Base-by-base conservation (phyloP, 352 stramenopile genomes). In the Pythium periplocum region DNA sequence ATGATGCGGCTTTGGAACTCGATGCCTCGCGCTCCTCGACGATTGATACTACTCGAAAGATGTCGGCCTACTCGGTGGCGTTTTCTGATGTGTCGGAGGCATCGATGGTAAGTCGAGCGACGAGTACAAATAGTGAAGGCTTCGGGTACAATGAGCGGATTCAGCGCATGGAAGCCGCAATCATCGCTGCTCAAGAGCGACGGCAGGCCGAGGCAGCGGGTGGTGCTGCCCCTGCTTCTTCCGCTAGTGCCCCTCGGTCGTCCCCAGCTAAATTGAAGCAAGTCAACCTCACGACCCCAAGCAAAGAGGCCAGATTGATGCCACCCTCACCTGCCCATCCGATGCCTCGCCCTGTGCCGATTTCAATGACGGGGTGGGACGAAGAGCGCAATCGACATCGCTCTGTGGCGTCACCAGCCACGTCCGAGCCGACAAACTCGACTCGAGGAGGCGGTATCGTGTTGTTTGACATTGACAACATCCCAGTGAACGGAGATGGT, bases 141-240 rank as follows among this genome's bases (percentile, higher is more conserved):
- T 51, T 84, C 38, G 65, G 60, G 1, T 87, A 84, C 58, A 87
- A 86, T 48, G 72, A 83, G 35, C 68, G 77, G 36, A 87, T 87
- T 55, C 75, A 79, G 49, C 64, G 81, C 31, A 75, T 87, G 68
- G 77, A 87, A 52, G 49, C 56, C 3, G 55, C 55, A 1, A 54
- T 60, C 10, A 30, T 45, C 12, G 3, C 48, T 9, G 53, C 53
- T 1, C 45, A 40, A 40, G 53, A 60, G 32, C 45, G 53, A 1
- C 45, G 52, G 17, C 0, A 37, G 36, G 12, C 46, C 48, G 39
- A 65, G n/a, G 11, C 57, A 45, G 42, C 53, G 41, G 36, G 31
- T 41, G 7, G n/a, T 40, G 32, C 45, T 4, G 4, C 45, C 6
- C 10, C 26, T 12, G 17, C 17, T 26, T 26, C 17, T 26, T 26